Base-by-base conservation (phyloP, 106 monocot species). In the Gastrodia elata region DNA sequence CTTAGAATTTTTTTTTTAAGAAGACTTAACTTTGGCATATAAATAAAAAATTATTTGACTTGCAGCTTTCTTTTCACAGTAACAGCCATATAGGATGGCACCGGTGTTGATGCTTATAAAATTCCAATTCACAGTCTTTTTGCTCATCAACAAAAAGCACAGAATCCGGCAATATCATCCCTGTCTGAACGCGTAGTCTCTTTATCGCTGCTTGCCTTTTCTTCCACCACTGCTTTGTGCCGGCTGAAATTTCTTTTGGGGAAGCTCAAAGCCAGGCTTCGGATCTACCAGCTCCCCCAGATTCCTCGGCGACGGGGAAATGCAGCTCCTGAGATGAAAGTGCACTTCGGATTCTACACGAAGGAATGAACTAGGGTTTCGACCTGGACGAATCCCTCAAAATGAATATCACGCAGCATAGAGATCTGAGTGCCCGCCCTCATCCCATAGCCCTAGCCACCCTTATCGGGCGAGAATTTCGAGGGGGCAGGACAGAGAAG, bases 391-490 rank as follows among this genome's bases (percentile, higher is more conserved):
- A 6, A 11, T 43, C 24, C 20, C 2, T n/a, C 16, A 24, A 76
- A 77, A 87, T 82, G 82, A 77, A 77, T 64, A 78, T 76, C 41
- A 35, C 43, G 36, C 73, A 59, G 70, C 68, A 67, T 71, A 68
- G 68, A 74, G 79, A 81, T 79, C 84, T 76, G 74, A 75, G 46
- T 49, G n/a, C 38, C 30, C 38, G 79, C 20, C 65, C 82, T 46
- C 83, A 83, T 33, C 46, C 80, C 39, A 76, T 91, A 8, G 90
- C 97, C 18, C 86, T 97, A 7, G 97, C 90, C 26, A 97, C 97
- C 5, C 87, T 97, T 76, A 90, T 97, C 32, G 88, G 93, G 20
- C 88, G 88, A 13, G 97, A 97, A 78, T 71, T 97, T n/a, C 92
- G 96, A 22, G 81, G 73, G 36, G 81, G 68, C 22, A 79, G 72